phyloP scores from a whole-genome alignment of 768 basidiomycete species.

The Lentinula lateritia region DNA sequence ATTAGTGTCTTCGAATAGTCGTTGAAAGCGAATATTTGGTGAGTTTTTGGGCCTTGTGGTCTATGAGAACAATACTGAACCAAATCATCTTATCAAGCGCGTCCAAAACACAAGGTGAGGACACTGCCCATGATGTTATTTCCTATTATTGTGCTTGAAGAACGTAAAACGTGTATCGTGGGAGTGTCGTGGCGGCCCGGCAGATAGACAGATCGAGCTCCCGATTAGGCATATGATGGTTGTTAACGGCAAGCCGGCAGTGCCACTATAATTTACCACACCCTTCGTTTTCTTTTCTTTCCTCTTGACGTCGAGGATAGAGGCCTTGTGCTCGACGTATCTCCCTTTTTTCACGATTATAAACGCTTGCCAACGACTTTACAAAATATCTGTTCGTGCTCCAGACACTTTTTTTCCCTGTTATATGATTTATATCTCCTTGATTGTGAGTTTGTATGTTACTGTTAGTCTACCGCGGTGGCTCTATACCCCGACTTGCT shows the following conservation, averaged over 20 bases:
- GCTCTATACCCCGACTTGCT: background rate
- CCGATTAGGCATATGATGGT: slow-evolving; percentile 2
- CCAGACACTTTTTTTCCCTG: slow-evolving; percentile 10
- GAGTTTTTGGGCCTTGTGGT: background rate
- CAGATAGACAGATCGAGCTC: background rate
- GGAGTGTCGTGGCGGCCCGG: background rate
- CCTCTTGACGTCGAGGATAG: slow-evolving; percentile 17
- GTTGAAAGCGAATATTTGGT: background rate
- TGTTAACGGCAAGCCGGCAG: slow-evolving; percentile 6
- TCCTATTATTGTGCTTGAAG: background rate
- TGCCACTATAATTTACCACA: slow-evolving; percentile 12
- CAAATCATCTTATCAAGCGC: background rate
- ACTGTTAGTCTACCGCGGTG: slow-evolving; percentile 5
- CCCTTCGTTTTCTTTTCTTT: slow-evolving; percentile 16
- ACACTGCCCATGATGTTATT: background rate
- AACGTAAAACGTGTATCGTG: slow-evolving; percentile 1
- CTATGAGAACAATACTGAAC: background rate
- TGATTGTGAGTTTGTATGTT: slow-evolving; percentile 13
- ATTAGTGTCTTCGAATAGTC: background rate
- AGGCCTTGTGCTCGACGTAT: slow-evolving; percentile 13
- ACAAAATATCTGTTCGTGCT: slow-evolving; percentile 16
- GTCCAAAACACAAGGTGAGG: background rate
- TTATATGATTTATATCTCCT: slow-evolving; percentile 19
- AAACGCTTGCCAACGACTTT: slow-evolving; percentile 30
- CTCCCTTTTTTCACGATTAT: slow-evolving; percentile 23